These are phyloP conservation scores for Gossypium sturtianum DNA, from an alignment of 345 rosid species.

Conservation along the genomic window DNA sequence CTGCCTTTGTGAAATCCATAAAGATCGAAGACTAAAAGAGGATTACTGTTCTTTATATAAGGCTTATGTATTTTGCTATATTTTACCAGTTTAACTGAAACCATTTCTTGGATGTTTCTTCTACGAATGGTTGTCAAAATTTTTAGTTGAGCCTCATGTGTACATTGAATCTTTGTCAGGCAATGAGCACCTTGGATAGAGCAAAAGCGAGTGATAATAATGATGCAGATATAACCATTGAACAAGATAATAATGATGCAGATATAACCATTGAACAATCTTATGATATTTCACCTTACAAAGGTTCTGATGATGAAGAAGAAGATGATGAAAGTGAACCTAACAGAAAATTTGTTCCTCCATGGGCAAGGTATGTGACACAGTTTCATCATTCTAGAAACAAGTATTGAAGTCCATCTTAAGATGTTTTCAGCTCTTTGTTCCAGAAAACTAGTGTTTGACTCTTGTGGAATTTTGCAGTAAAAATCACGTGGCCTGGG, in stretches of 20 bases:
- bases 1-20: neutral
- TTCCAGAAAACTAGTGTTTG: neutral
- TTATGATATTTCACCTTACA: slow-evolving; percentile 85
- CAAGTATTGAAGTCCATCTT: neutral
- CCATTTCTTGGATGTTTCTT: neutral
- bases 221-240: slow-evolving; percentile 21
- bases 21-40: too few species aligned
- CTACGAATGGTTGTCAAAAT: neutral
- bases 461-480: slow-evolving; percentile 37
- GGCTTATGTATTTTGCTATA: neutral
- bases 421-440: neutral
- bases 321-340: slow-evolving; percentile 27
- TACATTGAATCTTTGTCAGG: slow-evolving; percentile 28
- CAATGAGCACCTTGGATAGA: slow-evolving; percentile 18
- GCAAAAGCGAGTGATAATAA: slow-evolving; percentile 20
- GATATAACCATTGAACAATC: slow-evolving; percentile 43
- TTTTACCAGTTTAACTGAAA: neutral
- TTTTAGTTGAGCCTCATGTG: slow-evolving; percentile 11
- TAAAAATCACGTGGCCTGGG: slow-evolving; percentile 35
- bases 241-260: slow-evolving; percentile 19
- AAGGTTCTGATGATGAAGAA: slow-evolving; percentile 85
- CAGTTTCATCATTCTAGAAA: neutral
- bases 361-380: slow-evolving; percentile 75
- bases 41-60: neutral
- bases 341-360: slow-evolving; percentile 60